Base-by-base conservation (phyloP, 768 basidiomycete species). In the Serendipita sp. region DNA sequence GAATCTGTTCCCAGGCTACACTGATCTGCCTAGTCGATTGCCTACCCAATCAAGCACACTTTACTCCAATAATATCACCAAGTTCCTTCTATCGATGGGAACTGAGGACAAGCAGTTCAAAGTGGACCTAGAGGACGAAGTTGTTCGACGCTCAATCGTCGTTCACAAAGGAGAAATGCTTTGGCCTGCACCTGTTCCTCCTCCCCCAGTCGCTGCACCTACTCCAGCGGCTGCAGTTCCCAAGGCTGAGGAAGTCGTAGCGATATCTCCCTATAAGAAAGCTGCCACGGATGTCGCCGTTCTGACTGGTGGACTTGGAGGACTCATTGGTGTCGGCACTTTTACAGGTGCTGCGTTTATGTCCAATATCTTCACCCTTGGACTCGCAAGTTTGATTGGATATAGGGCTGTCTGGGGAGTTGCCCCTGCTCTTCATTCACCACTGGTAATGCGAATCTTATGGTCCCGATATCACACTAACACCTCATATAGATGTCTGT, bases 401-500 rank as follows among this genome's bases (percentile, higher is more conserved):
- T 91, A 91, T 71, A 84, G 89, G 69, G 89, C 91, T 3, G 85
- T 93, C 16, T 93, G 90, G 90, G 88, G 88, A 65, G 91, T 93
- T 47, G 81, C 86, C 34, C 91, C 91, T 45, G 90, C 91, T 16
- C 74, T 92, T 60, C 91, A 93, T 72, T 91, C 90, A 23, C 91
- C 91, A 13, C 75, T 92, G 56, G 56, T 60, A 60, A 28, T 10
- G 23, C 28, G 7, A 1, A 3, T 60, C 56, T 60, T 10, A 60
- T 10, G 3, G 3, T 32, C 7, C 16, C 10, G 28, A 8, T n/a
- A 5, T 32, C 16, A 10, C 16, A 28, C 56, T 60, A 28, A 60
- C 16, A 4, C 28, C 35, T 28, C 10, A 60, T 32, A 28, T 60
- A 60, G 65, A 93, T 93, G 89, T 89, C 87, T 7, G 90, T 92